A percentile compares a stretch with the other conserved stretches of the same genome.
Evolutionary conservation across 345 rosid species (phyloP).

Genomic region (Populus pruinosa): DNA sequence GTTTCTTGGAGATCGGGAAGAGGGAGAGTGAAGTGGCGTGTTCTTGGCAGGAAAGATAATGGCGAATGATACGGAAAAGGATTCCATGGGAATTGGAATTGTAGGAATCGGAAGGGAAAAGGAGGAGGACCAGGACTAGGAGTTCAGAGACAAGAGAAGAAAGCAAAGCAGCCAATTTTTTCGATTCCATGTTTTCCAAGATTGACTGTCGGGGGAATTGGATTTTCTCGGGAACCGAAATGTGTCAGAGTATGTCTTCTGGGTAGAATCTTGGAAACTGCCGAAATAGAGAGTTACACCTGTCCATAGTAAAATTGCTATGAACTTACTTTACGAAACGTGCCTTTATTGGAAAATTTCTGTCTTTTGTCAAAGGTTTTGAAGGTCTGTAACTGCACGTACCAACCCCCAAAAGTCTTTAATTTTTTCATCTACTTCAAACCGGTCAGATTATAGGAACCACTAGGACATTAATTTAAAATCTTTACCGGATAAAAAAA

Average conservation of each 20-base stretch:
- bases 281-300: constrained; percentile 19
- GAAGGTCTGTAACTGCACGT: not conserved
- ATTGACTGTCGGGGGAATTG: constrained; percentile 2
- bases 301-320: constrained; percentile 7
- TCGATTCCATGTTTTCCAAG: constrained; percentile 46
- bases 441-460: too few species aligned
- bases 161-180: constrained; percentile 49
- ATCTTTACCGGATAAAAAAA: too few species aligned
- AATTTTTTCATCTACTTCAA: too few species aligned
- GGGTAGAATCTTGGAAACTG: constrained; percentile 21
- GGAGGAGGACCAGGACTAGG: constrained; percentile 31
- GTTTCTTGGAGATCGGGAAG: constrained; percentile 39
- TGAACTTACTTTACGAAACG: constrained; percentile 15
- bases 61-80: constrained; percentile 38
- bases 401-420: not conserved
- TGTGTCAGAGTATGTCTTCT: constrained; percentile 27
- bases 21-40: constrained; percentile 39
- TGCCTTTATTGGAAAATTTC: not conserved
- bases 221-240: constrained; percentile 35
- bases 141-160: constrained; percentile 47
- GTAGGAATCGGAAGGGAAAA: constrained; percentile 25
- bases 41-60: constrained; percentile 41
- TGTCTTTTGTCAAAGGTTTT: not conserved
- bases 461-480: too few species aligned
- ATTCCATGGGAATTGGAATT: constrained; percentile 16